Base-by-base conservation (phyloP, 2,329 filamentous ascomycete genomes). In the Trichoderma cornu-damae region DNA sequence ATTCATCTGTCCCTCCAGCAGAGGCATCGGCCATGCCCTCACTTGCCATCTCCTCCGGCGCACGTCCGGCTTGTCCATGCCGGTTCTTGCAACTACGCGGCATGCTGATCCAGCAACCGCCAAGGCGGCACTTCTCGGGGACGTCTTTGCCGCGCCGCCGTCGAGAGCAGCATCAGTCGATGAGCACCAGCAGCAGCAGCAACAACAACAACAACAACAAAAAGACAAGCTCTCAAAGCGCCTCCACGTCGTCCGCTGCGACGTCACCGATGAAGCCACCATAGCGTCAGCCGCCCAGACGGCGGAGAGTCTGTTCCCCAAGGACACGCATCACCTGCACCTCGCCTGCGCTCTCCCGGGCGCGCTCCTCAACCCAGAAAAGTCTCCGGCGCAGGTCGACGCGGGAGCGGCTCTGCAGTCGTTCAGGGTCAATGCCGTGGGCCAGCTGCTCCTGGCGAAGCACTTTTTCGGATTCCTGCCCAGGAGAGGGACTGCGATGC, bases 391-490 rank as follows among this genome's bases (percentile, higher is more conserved):
- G 0, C 85, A 89, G 64, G 80, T 94, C 57, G 75, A 86, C 59
- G 79, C 82, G 58, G 76, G 75, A 18, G 68, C 77, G 34, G 83
- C 87, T 16, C 73, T 88, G n/a, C 73, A 83, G 44, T 90, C 83
- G n/a, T 86, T 90, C 70, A 78, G 79, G 52, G 81, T 89, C 59
- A 95, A 94, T 69, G 78, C 85, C 0, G 74, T 94, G 2, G 89
- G 88, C 0, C 88, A 88, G 0, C 75, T 94, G 66, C 75, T 94
- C 54, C 77, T 93, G 57, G 81, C 89, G 67, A 94, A 94, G 71
- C 84, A 90, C 70, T 89, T 94, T 64, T 77, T 78, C 0, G 74
- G 75, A 0, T 86, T 92, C 65, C 75, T 94, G 3, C 89, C 89
- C 1, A 79, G 75, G 14, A 85, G 82, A 62, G 69, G 75, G 4